These are phyloP conservation scores for Parsonsia alboflavescens DNA, from an alignment of 257 asterid genomes.

Conservation along the genomic window DNA sequence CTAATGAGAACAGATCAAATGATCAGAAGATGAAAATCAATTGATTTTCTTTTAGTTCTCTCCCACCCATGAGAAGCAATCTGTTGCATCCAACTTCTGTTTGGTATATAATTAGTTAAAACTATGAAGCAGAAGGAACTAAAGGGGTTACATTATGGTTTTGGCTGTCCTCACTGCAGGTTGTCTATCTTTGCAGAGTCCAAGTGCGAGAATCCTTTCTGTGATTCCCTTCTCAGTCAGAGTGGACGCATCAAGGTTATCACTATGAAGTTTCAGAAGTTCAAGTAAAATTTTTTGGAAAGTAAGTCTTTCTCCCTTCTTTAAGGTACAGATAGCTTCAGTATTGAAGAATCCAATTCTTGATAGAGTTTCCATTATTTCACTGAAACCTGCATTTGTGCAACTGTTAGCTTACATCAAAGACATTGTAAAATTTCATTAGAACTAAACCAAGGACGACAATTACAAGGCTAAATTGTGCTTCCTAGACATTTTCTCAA, in stretches of 20 bases:
- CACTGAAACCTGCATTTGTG: slow-evolving; percentile 66
- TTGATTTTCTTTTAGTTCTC: not conserved
- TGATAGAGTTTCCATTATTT: slow-evolving; percentile 77
- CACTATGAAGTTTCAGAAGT: slow-evolving; percentile 34
- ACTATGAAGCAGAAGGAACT: not conserved
- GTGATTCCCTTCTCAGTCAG: slow-evolving; percentile 52
- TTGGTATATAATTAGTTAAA: not conserved
- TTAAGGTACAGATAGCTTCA: slow-evolving; percentile 36
- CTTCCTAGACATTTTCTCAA: not conserved
- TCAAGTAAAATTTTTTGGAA: slow-evolving; percentile 35
- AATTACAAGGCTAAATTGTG: not conserved
- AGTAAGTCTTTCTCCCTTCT: slow-evolving; percentile 47
- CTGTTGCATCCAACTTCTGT: not conserved
- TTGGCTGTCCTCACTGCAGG: slow-evolving; percentile 63
- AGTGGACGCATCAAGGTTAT: slow-evolving; percentile 22
- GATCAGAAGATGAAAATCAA: not conserved
- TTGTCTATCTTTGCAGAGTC: slow-evolving; percentile 47
- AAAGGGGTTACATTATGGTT: slow-evolving; percentile 51
- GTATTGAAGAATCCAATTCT: slow-evolving; percentile 72
- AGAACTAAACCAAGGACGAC: not conserved
- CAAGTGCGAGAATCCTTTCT: slow-evolving; percentile 52
- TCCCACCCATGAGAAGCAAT: not conserved
- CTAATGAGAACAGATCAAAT: not conserved
- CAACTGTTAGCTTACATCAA: not conserved
- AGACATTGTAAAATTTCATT: not conserved